A percentile compares a stretch with the other conserved stretches of the same genome.
These are phyloP conservation scores for Daldinia loculata DNA, from an alignment of 495 filamentous ascomycete genomes.

Conservation along the genomic window DNA sequence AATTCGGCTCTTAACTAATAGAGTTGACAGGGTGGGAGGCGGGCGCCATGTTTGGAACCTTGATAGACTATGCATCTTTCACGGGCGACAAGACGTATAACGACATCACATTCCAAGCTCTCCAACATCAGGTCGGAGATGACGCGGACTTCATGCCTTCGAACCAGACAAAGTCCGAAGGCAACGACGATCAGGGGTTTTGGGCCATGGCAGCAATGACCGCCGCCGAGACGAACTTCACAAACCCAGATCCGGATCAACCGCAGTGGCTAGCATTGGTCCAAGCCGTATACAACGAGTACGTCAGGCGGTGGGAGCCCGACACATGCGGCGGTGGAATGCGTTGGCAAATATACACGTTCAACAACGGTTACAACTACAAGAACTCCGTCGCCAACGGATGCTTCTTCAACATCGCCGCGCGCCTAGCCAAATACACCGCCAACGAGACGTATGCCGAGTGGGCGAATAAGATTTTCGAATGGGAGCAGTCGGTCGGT, in stretches of 20 bases:
- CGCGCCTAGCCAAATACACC: constrained; percentile 75
- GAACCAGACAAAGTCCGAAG: constrained; percentile 69
- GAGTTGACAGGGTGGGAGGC: constrained; percentile 79
- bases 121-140: constrained; percentile 67
- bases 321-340: constrained; percentile 76
- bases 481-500: constrained; percentile 66
- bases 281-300: constrained; percentile 81
- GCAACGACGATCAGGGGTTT: constrained; percentile 74
- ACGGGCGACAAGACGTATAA: constrained; percentile 71
- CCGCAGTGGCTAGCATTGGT: constrained; percentile 82
- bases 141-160: constrained; percentile 70
- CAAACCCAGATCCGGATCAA: constrained; percentile 62
- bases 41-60: constrained; percentile 70
- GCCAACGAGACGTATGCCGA: constrained; percentile 72
- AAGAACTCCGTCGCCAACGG: constrained; percentile 79
- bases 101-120: constrained; percentile 60
- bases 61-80: constrained; percentile 74
- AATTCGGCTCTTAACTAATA: constrained; percentile 37
- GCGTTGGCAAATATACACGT: constrained; percentile 84
- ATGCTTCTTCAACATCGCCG: constrained; percentile 74
- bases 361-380: constrained; percentile 79
- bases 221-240: constrained; percentile 69
- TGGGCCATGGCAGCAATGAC: constrained; percentile 75
- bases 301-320: constrained; percentile 72
- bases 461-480: constrained; percentile 76